Base-by-base conservation (phyloP, 257 asterid genomes). In the Cinchona pubescens region DNA sequence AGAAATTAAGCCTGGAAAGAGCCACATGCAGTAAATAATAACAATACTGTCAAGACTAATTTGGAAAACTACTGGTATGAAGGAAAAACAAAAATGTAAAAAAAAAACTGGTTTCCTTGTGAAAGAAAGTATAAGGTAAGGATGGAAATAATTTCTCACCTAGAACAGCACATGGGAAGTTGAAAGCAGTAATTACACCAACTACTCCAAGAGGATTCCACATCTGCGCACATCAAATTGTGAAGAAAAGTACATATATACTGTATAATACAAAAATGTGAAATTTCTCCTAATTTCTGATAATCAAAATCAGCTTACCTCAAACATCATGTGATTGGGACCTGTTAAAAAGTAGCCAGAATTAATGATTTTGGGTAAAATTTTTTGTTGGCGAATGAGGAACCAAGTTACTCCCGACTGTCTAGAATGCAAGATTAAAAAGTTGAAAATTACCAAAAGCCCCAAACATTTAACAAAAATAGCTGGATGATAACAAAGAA, bases 181-280 rank as follows among this genome's bases (percentile, higher is more conserved):
- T 95, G 84, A 95, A 95, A 78, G 99, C 97, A 1, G 99, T 95
- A 69, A 95, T 92, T 4, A 95, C 97, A 40, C 97, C 99, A 58
- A 95, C 97, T 83, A 91, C 81, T 78, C 99, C 97, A 43, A 95
- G 93, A 76, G 99, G 99, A 81, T 92, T 95, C 99, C 99, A 95
- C 90, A 85, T 88, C 99, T 95, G 96, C 74, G 66, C 76, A 78
- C 25, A 73, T 46, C 70, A 70, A 40, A 80, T 30, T 12, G 68
- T 38, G 67, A 71, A 69, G 25, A 80, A 83, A 16, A 73, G 14
- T 48, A 72, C 25, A 77, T 38, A 72, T 23, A 21, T 2, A 3
- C n/a, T n/a, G n/a, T 56, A 5, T 6, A 16, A 46, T 30, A 45
- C 12, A 30, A 65, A 80, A 29, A 25, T 48, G 40, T 14, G 29